Percentiles rank a stretch among this genome's conserved stretches.
Evolutionary conservation across 2,329 filamentous ascomycete genomes (phyloP).

Genomic region (Teratosphaeriaceae sp.): DNA sequence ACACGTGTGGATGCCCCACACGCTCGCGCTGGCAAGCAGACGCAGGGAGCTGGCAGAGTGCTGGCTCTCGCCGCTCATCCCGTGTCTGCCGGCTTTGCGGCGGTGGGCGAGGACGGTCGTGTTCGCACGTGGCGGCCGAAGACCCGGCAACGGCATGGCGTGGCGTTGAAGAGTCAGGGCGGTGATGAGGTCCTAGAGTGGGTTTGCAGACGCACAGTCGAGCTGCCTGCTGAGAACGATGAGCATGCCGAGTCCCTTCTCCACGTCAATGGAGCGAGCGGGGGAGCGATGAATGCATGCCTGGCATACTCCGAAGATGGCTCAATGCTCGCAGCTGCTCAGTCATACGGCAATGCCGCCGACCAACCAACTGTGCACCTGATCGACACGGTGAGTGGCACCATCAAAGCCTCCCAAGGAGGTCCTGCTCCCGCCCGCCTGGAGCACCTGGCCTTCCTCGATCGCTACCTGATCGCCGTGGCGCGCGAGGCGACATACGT

Average conservation of each 20-base stretch:
- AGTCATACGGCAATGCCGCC: constrained; percentile 16
- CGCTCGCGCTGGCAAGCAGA: constrained; percentile 27
- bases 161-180: constrained; percentile 53
- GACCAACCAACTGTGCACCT: constrained; percentile 68
- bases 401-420: constrained; percentile 59
- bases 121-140: constrained; percentile 78
- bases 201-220: constrained; percentile 57
- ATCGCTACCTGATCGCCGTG: constrained; percentile 66
- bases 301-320: constrained; percentile 79
- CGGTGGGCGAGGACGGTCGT: constrained; percentile 71
- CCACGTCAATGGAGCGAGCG: background rate
- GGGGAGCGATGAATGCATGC: constrained; percentile 47
- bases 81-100: constrained; percentile 64
- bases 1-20: constrained; percentile 83
- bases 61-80: constrained; percentile 70
- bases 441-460: constrained; percentile 58
- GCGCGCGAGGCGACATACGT: constrained; percentile 66
- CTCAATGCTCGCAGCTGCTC: constrained; percentile 65
- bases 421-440: constrained; percentile 35
- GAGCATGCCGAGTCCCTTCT: constrained; percentile 13
- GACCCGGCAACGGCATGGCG: constrained; percentile 60
- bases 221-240: constrained; percentile 28
- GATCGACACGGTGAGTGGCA: constrained; percentile 65
- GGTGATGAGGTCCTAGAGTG: constrained; percentile 62
- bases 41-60: constrained; percentile 46